Percentiles rank a stretch among this genome's conserved stretches.
Evolutionary conservation across 805 yeast species (phyloP).

Genomic region (Spathaspora arborariae): DNA sequence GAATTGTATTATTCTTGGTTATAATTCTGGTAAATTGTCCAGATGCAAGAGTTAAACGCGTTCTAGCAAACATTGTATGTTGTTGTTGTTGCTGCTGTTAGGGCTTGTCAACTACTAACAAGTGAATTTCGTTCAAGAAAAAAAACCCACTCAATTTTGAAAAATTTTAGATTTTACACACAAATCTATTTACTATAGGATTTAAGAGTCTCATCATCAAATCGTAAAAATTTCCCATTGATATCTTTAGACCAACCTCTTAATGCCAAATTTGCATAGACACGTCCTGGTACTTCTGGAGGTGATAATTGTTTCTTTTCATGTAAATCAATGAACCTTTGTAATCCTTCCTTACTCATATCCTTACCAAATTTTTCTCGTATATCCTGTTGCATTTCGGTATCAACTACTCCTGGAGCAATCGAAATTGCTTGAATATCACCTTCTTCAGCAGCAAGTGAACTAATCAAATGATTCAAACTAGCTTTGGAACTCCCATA

Average conservation of each 20-base stretch:
- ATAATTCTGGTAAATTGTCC: neutral
- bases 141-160: too few relatives aligned
- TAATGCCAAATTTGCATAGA: conserved; percentile 64
- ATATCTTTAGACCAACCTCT: conserved; percentile 52
- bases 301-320: conserved; percentile 52
- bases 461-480: conserved; percentile 66
- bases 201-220: conserved; percentile 38
- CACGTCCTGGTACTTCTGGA: conserved; percentile 69
- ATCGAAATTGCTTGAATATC: conserved; percentile 59
- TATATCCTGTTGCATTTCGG: conserved; percentile 81
- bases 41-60: neutral
- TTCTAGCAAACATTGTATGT: neutral
- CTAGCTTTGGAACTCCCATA: conserved; percentile 94
- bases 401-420: conserved; percentile 95
- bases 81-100: too few relatives aligned
- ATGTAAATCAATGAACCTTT: conserved; percentile 64
- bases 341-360: conserved; percentile 60
- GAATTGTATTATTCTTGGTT: neutral
- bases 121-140: neutral
- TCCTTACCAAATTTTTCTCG: conserved; percentile 55
- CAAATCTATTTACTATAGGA: conserved; percentile 1
- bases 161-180: too few relatives aligned
- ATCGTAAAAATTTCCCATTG: conserved; percentile 69
- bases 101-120: too few relatives aligned
- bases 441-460: conserved; percentile 66